phyloP scores from a whole-genome alignment of 2,329 filamentous ascomycete species.

The Aspergillus latus region DNA sequence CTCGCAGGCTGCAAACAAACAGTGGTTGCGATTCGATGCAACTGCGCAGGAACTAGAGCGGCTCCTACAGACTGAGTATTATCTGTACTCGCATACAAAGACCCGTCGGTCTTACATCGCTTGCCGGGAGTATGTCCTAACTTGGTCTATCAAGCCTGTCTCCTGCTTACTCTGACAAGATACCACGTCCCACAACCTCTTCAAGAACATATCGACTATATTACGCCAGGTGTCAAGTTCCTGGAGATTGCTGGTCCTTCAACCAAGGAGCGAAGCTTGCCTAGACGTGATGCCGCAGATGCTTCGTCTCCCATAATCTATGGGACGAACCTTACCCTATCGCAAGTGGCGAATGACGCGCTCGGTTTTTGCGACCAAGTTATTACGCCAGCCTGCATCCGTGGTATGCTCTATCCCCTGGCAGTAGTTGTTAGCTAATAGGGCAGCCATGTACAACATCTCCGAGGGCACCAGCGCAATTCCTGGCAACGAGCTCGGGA shows the following conservation, averaged over 20 bases:
- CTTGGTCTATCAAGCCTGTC: background rate
- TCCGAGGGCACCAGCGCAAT: slow-evolving; percentile 39
- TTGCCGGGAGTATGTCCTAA: slow-evolving; percentile 39
- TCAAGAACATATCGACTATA: slow-evolving; percentile 55
- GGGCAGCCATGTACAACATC: slow-evolving; percentile 45
- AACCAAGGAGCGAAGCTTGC: background rate
- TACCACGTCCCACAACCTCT: slow-evolving; percentile 54
- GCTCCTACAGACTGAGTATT: slow-evolving; percentile 55
- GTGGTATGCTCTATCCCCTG: slow-evolving; percentile 21
- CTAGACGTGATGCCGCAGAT: background rate
- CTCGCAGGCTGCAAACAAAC: slow-evolving; percentile 51
- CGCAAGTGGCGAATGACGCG: slow-evolving; percentile 4
- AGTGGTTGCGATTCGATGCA: slow-evolving; percentile 58
- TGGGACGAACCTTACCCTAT: background rate
- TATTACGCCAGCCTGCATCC: slow-evolving; percentile 46
- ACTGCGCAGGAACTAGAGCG: slow-evolving; percentile 55
- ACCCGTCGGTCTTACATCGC: slow-evolving; percentile 31
- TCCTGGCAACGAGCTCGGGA: slow-evolving; percentile 46
- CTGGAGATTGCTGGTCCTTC: slow-evolving; percentile 14
- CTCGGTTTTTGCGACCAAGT: slow-evolving; percentile 30
- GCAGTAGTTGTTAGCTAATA: slow-evolving; percentile 5
- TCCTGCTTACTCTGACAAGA: slow-evolving; percentile 13
- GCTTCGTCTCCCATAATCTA: background rate
- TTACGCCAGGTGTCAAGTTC: slow-evolving; percentile 49
- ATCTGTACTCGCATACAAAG: slow-evolving; percentile 48